These are phyloP conservation scores for Craterostigma plantagineum DNA, from an alignment of 257 asterid species.

Conservation along the genomic window DNA sequence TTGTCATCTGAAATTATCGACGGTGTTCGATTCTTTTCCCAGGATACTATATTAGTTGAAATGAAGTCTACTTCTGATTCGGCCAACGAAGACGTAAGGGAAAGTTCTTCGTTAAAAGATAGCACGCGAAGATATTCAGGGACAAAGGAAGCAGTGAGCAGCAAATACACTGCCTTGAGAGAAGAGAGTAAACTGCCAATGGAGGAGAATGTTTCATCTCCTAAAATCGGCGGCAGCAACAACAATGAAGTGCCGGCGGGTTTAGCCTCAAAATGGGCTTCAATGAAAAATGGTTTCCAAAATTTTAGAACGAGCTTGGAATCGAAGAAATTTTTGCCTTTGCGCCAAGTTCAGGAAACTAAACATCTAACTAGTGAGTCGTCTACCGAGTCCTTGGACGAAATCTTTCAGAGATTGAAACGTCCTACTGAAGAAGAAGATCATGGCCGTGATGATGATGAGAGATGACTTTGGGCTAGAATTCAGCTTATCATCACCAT, in stretches of 20 bases:
- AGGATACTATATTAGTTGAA: slow-evolving; percentile 9
- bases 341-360: slow-evolving; percentile 50
- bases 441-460: slow-evolving; percentile 22
- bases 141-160: slow-evolving; percentile 71
- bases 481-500: too few relatives aligned
- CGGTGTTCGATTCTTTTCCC: too few relatives aligned
- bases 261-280: slow-evolving; percentile 83
- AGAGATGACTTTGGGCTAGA: too few relatives aligned
- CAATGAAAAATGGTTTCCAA: slow-evolving; percentile 87
- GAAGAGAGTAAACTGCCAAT: slow-evolving; percentile 41
- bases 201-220: slow-evolving; percentile 34
- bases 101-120: slow-evolving; percentile 70
- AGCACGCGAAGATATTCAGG: slow-evolving; percentile 42
- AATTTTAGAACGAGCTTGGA: slow-evolving; percentile 50
- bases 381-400: slow-evolving; percentile 74
- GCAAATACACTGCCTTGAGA: slow-evolving; percentile 67
- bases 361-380: slow-evolving; percentile 22
- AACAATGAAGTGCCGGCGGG: slow-evolving; percentile 29
- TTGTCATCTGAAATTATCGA: too few relatives aligned
- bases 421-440: slow-evolving; percentile 23
- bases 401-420: slow-evolving; percentile 75
- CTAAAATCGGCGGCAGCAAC: slow-evolving; percentile 42
- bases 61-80: slow-evolving; percentile 19
- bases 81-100: slow-evolving; percentile 29
- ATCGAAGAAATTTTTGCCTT: slow-evolving; percentile 51